phyloP scores from a whole-genome alignment of 2,329 filamentous ascomycete species.

The Lachnellula willkommii region DNA sequence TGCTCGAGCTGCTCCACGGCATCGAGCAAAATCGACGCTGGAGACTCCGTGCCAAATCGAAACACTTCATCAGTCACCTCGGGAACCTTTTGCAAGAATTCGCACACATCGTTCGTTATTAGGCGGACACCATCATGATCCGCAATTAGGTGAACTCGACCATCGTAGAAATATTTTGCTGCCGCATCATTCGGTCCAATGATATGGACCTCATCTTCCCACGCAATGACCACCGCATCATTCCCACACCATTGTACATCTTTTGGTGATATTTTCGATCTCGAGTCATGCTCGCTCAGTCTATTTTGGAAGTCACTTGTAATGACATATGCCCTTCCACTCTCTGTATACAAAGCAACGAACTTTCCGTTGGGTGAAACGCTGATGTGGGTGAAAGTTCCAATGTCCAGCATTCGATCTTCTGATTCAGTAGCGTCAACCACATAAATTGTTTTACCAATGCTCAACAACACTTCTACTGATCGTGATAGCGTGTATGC shows the following conservation, averaged over 20 bases:
- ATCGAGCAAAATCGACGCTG: conserved; percentile 88
- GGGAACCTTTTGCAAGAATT: conserved; percentile 93
- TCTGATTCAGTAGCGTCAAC: conserved; percentile 86
- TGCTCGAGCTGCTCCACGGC: conserved; percentile 86
- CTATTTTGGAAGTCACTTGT: conserved; percentile 92
- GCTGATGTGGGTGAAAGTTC: conserved; percentile 83
- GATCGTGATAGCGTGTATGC: conserved; percentile 84
- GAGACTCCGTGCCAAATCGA: conserved; percentile 77
- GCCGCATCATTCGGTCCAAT: conserved; percentile 79
- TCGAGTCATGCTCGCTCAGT: conserved; percentile 85
- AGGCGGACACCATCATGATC: conserved; percentile 81
- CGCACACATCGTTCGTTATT: conserved; percentile 89
- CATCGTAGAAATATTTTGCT: conserved; percentile 80
- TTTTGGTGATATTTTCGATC: conserved; percentile 76
- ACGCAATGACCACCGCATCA: conserved; percentile 86
- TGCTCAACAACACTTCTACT: conserved; percentile 85
- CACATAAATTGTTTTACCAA: conserved; percentile 77
- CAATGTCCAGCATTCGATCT: conserved; percentile 84
- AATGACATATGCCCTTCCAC: conserved; percentile 85
- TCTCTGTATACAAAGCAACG: conserved; percentile 78
- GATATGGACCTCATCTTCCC: conserved; percentile 96
- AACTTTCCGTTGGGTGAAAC: conserved; percentile 89
- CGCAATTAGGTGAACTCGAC: conserved; percentile 79
- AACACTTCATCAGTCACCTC: conserved; percentile 85
- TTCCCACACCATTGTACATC: conserved; percentile 96